Percentiles rank a stretch among this genome's conserved stretches.
Conservation (phyloP, 1,284 basidiomycete species). For the Fomes fomentarius region DNA sequence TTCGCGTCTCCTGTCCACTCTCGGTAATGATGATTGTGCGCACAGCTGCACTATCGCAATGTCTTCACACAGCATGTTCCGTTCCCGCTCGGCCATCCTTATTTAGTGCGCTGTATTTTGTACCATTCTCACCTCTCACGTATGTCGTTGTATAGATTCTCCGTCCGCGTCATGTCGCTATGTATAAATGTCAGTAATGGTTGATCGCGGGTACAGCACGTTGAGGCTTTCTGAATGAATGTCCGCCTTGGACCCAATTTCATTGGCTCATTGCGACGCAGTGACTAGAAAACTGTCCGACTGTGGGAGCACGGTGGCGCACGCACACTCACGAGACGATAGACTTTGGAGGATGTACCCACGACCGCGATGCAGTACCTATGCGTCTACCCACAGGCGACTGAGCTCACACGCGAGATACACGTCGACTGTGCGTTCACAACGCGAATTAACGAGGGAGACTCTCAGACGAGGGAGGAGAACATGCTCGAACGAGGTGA, state of each 20-base stretch:
- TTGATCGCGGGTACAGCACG: neutral
- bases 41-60: neutral
- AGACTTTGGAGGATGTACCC: neutral
- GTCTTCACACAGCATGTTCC: neutral
- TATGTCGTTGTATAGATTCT: constrained; percentile 13
- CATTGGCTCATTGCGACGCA: neutral
- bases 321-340: too few species aligned
- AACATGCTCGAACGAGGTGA: constrained; percentile 2
- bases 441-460: neutral
- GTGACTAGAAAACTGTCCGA: too few species aligned
- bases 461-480: constrained; percentile 1
- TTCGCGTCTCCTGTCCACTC: neutral
- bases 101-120: constrained; percentile 12
- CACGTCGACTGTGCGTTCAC: neutral
- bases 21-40: neutral
- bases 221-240: neutral
- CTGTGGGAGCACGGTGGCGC: too few species aligned
- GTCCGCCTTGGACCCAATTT: neutral
- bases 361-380: neutral
- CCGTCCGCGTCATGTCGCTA: neutral
- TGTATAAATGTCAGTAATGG: constrained; percentile 6
- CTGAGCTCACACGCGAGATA: neutral
- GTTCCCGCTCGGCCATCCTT: neutral
- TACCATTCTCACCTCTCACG: constrained; percentile 6
- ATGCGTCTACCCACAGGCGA: neutral